Evolutionary conservation across 1,284 basidiomycete species (phyloP), one percentile per base, ranked within the genome.

Genomic region (Chalciporus piperatoides): DNA sequence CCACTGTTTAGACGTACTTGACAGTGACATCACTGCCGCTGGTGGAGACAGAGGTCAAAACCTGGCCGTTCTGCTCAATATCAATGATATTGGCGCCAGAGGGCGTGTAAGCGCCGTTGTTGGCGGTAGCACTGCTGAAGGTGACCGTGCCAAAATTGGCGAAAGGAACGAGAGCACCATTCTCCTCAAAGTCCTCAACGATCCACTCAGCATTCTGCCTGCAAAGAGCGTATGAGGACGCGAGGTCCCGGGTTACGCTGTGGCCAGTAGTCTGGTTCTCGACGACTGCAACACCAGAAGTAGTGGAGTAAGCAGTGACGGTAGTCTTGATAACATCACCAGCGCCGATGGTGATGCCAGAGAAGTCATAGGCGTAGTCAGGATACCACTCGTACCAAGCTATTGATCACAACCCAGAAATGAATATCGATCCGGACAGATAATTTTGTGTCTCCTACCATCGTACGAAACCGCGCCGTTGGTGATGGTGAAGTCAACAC

Each of bases 201-300:
- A 61, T 61, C 62, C 60, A 65, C 38, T 65, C 60, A 6, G 53
- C 60, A 11, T 52, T 51, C 47, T 46, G 5, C 38, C 45, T 41
- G 30, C 59, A 65, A n/a, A 63, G 61, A 38, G 59, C 35, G 4
- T 35, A 42, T 3, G 37, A 15, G 28, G 61, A 65, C 8, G 27
- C 44, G 33, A 63, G 10, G 0, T 27, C 3, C 37, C 52, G 1
- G 1, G 19, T 40, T 23, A 52, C 46, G 3, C 43, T 49, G 38
- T 54, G 30, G 6, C 41, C 44, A 11, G 27, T 59, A 41, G 56
- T 46, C 46, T 44, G 6, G 47, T 61, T 61, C 47, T 63, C 53
- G 2, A 61, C 43, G 44, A 47, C 24, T 2, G 49, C 46, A 4
- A 11, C 12, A 21, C 63, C 60, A 28, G 57, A 61, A 2, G 46